Percentiles rank a stretch among this genome's conserved stretches.
Evolutionary conservation across 192 early-diverging fungal species (phyloP).

Genomic region (Mortierella antarctica): DNA sequence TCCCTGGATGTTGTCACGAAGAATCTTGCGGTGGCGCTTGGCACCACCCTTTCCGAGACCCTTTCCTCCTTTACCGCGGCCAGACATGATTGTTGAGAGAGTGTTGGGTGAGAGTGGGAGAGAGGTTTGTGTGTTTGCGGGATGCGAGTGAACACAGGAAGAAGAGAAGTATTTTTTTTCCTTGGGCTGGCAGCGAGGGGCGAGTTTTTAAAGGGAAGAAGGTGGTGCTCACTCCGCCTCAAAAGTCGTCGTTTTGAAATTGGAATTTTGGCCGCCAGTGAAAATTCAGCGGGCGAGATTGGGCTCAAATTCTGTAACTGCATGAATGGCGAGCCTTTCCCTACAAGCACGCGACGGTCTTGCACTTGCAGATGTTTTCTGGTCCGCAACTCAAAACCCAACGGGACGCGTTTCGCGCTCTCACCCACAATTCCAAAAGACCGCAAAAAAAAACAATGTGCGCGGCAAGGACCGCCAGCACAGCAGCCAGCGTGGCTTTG

Average conservation of each 20-base stretch:
- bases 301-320: too few relatives aligned
- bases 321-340: too few relatives aligned
- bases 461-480: constrained; percentile 2
- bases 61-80: constrained; percentile 99
- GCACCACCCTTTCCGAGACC: constrained; percentile 99
- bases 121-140: constrained; percentile 16
- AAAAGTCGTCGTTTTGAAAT: background rate
- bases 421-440: background rate
- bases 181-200: background rate
- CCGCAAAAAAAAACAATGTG: constrained; percentile 2
- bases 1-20: constrained; percentile 96
- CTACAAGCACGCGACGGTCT: too few relatives aligned
- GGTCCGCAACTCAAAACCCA: too few relatives aligned
- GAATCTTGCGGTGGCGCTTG: constrained; percentile 99
- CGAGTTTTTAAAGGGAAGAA: constrained; percentile 17
- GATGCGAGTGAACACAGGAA: constrained; percentile 1
- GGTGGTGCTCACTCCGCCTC: background rate
- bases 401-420: too few relatives aligned
- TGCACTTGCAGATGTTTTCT: too few relatives aligned
- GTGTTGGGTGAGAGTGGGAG: constrained; percentile 14
- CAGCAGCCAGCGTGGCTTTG: background rate
- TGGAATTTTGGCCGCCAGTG: too few relatives aligned
- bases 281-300: too few relatives aligned
- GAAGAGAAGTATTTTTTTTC: background rate
- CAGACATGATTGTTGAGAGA: constrained; percentile 77